phyloP scores from a whole-genome alignment of 2,329 filamentous ascomycete genomes.

The Arthrinium phaeospermum region DNA sequence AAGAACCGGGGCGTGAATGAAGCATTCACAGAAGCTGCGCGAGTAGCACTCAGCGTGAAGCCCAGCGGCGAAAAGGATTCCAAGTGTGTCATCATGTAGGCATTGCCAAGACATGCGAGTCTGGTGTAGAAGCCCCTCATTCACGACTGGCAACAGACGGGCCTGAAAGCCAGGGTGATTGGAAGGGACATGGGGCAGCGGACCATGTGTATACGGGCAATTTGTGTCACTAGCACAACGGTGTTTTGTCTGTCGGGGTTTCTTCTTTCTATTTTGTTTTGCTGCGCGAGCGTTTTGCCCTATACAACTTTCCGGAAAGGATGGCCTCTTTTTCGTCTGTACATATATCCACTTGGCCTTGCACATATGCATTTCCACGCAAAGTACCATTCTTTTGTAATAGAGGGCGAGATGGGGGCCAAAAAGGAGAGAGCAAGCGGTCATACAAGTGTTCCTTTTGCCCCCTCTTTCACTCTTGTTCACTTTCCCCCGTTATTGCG shows the following conservation, averaged over 20 bases:
- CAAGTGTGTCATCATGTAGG: conserved; percentile 66
- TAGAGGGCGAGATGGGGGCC: conserved; percentile 18
- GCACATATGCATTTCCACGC: conserved; percentile 19
- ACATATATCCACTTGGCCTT: conserved; percentile 17
- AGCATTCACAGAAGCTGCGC: conserved; percentile 95
- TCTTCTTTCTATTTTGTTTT: background rate
- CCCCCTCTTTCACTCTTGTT: background rate
- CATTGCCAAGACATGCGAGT: background rate
- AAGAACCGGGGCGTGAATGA: conserved; percentile 98
- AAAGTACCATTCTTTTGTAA: conserved; percentile 20
- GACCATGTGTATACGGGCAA: background rate
- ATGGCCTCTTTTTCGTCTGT: conserved; percentile 15
- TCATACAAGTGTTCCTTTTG: background rate
- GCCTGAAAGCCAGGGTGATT: background rate
- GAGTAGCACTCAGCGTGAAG: conserved; percentile 82
- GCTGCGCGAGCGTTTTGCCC: conserved; percentile 10
- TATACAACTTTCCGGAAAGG: conserved; percentile 12
- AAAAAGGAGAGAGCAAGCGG: conserved; percentile 11
- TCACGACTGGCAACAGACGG: background rate
- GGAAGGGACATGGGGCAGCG: background rate
- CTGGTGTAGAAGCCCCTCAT: too few relatives aligned
- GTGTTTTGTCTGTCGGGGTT: background rate
- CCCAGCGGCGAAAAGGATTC: conserved; percentile 64
- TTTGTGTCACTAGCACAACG: conserved; percentile 14
- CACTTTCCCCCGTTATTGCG: conserved; percentile 2